phyloP scores from a whole-genome alignment of 495 filamentous ascomycete species.

The Immersiella caudata region DNA sequence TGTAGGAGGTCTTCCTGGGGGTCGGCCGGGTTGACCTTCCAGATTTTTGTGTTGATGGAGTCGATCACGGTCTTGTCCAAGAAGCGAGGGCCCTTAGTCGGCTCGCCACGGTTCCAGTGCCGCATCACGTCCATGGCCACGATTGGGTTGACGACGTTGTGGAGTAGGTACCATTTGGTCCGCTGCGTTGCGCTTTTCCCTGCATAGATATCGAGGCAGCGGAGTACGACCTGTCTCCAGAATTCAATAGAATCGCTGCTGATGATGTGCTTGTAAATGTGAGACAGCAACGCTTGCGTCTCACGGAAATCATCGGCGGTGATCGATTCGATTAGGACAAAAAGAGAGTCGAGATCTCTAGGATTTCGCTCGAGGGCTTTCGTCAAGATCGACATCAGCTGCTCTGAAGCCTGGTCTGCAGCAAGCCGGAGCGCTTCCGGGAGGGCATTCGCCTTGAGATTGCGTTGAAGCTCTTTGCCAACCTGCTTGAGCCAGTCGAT shows the following conservation, averaged over 20 bases:
- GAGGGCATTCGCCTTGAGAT: conserved; percentile 68
- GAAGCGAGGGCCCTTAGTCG: conserved; percentile 66
- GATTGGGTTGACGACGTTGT: conserved; percentile 91
- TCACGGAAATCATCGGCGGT: conserved; percentile 80
- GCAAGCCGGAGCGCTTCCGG: conserved; percentile 75
- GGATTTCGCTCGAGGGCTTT: conserved; percentile 72
- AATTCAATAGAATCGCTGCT: conserved; percentile 84
- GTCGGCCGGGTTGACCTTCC: conserved; percentile 85
- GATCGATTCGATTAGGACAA: conserved; percentile 78
- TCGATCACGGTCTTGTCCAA: conserved; percentile 90
- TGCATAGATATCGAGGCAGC: conserved; percentile 86
- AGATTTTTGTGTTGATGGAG: conserved; percentile 88
- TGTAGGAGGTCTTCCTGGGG: conserved; percentile 82
- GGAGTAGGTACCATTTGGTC: conserved; percentile 91
- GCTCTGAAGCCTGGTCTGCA: conserved; percentile 84
- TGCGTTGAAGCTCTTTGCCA: conserved; percentile 74
- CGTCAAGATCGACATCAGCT: conserved; percentile 84
- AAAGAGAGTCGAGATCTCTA: conserved; percentile 85
- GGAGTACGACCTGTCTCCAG: conserved; percentile 79
- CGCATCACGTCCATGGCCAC: conserved; percentile 94
- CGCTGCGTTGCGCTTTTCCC: conserved; percentile 75
- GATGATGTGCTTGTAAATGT: conserved; percentile 85
- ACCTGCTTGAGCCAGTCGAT: conserved; percentile 70
- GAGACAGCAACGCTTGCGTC: conserved; percentile 72
- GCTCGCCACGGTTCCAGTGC: conserved; percentile 54